Conservation (phyloP, 371 early-diverging fungal species). For the Nematocida displodere region DNA sequence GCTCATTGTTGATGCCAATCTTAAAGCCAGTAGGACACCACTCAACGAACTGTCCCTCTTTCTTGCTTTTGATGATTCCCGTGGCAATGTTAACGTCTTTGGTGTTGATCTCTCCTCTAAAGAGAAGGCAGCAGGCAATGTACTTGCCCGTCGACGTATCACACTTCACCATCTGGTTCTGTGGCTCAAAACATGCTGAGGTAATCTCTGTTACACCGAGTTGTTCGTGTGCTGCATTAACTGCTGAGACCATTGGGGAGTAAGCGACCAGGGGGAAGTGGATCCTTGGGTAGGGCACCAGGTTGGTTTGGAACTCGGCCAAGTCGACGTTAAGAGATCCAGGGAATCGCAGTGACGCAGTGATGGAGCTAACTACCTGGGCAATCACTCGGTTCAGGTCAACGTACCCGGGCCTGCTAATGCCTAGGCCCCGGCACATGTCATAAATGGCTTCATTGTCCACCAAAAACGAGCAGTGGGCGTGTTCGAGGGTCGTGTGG, state of each 20-base stretch:
- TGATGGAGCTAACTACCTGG: slow-evolving; percentile 97
- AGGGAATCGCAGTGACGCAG: slow-evolving; percentile 87
- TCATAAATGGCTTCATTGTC: slow-evolving; percentile 90
- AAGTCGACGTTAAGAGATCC: slow-evolving; percentile 88
- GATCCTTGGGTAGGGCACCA: slow-evolving; percentile 87
- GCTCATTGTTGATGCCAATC: slow-evolving; percentile 83
- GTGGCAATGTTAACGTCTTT: slow-evolving; percentile 80
- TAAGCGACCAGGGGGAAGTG: slow-evolving; percentile 88
- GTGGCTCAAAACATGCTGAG: slow-evolving; percentile 81
- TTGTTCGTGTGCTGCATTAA: slow-evolving; percentile 83
- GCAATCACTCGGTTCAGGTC: slow-evolving; percentile 96
- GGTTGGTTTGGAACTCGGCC: slow-evolving; percentile 89
- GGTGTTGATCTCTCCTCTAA: slow-evolving; percentile 76
- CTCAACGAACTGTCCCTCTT: slow-evolving; percentile 85
- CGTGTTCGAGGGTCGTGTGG: slow-evolving; percentile 86
- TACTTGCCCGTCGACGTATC: slow-evolving; percentile 76
- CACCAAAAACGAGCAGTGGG: slow-evolving; percentile 95
- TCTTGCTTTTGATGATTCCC: slow-evolving; percentile 77
- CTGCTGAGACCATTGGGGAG: slow-evolving; percentile 78
- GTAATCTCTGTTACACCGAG: slow-evolving; percentile 79
- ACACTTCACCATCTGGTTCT: slow-evolving; percentile 91
- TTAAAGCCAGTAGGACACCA: slow-evolving; percentile 97
- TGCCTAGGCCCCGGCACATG: slow-evolving; percentile 94
- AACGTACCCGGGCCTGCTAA: slow-evolving; percentile 87
- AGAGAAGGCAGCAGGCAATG: slow-evolving; percentile 86